These are phyloP conservation scores for Benincasa hispida DNA, from an alignment of 306 rosid species.

Conservation along the genomic window DNA sequence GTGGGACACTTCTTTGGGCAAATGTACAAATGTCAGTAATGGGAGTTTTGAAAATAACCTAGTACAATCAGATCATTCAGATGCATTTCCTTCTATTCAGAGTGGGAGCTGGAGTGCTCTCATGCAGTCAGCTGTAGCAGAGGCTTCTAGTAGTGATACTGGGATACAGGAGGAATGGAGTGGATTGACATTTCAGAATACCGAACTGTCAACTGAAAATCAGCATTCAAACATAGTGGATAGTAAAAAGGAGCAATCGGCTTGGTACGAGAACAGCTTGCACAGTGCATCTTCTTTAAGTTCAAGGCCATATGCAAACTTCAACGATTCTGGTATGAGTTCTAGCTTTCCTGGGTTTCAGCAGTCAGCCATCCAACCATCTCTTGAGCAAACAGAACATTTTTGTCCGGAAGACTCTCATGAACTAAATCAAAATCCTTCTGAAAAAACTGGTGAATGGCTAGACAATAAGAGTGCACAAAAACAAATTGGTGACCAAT, in stretches of 20 bases:
- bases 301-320: slow-evolving; percentile 24
- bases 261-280: slow-evolving; percentile 37
- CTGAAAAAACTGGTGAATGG: slow-evolving; percentile 20
- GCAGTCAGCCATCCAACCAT: slow-evolving; percentile 23
- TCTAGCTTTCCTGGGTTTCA: slow-evolving; percentile 40
- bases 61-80: slow-evolving; percentile 15
- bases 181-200: slow-evolving; percentile 49
- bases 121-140: slow-evolving; percentile 58
- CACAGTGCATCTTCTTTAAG: slow-evolving; percentile 31
- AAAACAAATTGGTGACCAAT: slow-evolving; percentile 11
- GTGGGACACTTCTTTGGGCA: slow-evolving; percentile 29
- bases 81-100: slow-evolving; percentile 28
- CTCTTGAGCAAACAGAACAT: slow-evolving; percentile 26
- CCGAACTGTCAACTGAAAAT: slow-evolving; percentile 36
- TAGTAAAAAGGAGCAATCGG: slow-evolving; percentile 33
- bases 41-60: slow-evolving; percentile 26
- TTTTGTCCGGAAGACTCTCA: slow-evolving; percentile 23
- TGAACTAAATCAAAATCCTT: slow-evolving; percentile 24
- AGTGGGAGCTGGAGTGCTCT: slow-evolving; percentile 60
- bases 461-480: slow-evolving; percentile 22
- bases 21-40: slow-evolving; percentile 19
- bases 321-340: slow-evolving; percentile 29
- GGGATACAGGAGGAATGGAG: slow-evolving; percentile 55
- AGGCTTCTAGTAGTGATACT: slow-evolving; percentile 54
- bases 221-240: slow-evolving; percentile 36